phyloP scores from a whole-genome alignment of 2,329 filamentous ascomycete species.

The Colletotrichum echinochloae region DNA sequence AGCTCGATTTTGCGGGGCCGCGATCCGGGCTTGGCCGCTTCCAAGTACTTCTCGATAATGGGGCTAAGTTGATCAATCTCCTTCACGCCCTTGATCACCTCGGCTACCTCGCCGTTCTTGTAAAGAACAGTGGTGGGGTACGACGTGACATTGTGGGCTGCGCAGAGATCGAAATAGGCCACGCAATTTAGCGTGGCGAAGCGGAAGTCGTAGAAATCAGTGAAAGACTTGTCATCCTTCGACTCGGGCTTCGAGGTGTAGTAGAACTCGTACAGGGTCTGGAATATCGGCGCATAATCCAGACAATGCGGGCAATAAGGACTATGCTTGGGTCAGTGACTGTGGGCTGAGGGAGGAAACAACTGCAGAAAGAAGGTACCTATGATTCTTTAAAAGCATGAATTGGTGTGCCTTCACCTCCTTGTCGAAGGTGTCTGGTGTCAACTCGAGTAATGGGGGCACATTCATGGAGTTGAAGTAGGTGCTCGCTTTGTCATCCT shows the following conservation, averaged over 20 bases:
- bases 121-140: constrained; percentile 86
- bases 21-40: constrained; percentile 83
- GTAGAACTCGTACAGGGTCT: constrained; percentile 96
- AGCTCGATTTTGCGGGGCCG: constrained; percentile 76
- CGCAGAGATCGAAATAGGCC: constrained; percentile 83
- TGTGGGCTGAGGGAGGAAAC: constrained; percentile 14
- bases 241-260: constrained; percentile 80
- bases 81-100: constrained; percentile 74
- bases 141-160: constrained; percentile 71
- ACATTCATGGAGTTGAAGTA: constrained; percentile 76
- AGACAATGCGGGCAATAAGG: constrained; percentile 79
- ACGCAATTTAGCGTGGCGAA: constrained; percentile 90
- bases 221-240: constrained; percentile 72
- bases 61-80: constrained; percentile 73
- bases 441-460: constrained; percentile 73
- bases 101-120: constrained; percentile 78
- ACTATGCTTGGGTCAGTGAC: constrained; percentile 50
- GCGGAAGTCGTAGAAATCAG: constrained; percentile 87
- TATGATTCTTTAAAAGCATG: constrained; percentile 74
- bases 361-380: constrained; percentile 57
- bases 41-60: constrained; percentile 81
- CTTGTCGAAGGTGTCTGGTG: constrained; percentile 67
- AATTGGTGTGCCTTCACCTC: constrained; percentile 66
- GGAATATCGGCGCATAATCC: constrained; percentile 84
- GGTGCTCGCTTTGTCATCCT: constrained; percentile 57